phyloP scores from a whole-genome alignment of 2,329 filamentous ascomycete genomes.

The Ampelomyces quisqualis region DNA sequence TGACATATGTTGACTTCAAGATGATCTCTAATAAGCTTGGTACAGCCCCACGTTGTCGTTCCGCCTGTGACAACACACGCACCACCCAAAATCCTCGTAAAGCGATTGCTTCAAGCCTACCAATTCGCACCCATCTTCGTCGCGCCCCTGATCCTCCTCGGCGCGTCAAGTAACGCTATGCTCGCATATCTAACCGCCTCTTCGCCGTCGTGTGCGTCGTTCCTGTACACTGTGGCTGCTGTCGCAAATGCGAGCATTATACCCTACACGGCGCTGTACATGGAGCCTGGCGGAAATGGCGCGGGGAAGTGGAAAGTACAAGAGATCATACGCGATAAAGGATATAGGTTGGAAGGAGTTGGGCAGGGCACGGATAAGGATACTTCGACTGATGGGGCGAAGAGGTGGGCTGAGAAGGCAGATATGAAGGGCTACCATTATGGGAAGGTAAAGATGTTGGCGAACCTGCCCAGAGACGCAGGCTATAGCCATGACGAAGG shows the following conservation, averaged over 20 bases:
- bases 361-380: conserved; percentile 16
- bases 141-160: conserved; percentile 39
- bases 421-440: too few species aligned
- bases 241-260: conserved; percentile 35
- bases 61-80: conserved; percentile 39
- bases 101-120: conserved; percentile 46
- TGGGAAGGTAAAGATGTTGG: too few species aligned
- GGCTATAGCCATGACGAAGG: too few species aligned
- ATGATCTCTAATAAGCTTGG: conserved; percentile 17
- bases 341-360: conserved; percentile 12
- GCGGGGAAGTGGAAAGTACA: conserved; percentile 45
- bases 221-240: conserved; percentile 28
- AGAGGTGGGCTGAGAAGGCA: conserved; percentile 19
- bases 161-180: conserved; percentile 34
- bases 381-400: conserved; percentile 16
- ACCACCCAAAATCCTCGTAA: conserved; percentile 37
- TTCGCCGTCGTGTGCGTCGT: too few species aligned
- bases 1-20: background rate
- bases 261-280: conserved; percentile 43
- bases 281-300: conserved; percentile 45
- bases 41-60: conserved; percentile 42
- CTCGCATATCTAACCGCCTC: conserved; percentile 24
- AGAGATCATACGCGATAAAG: conserved; percentile 30
- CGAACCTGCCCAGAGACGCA: too few species aligned
- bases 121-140: conserved; percentile 41